These are phyloP conservation scores for Extremus antarcticus DNA, from an alignment of 495 filamentous ascomycete genomes.

Conservation along the genomic window DNA sequence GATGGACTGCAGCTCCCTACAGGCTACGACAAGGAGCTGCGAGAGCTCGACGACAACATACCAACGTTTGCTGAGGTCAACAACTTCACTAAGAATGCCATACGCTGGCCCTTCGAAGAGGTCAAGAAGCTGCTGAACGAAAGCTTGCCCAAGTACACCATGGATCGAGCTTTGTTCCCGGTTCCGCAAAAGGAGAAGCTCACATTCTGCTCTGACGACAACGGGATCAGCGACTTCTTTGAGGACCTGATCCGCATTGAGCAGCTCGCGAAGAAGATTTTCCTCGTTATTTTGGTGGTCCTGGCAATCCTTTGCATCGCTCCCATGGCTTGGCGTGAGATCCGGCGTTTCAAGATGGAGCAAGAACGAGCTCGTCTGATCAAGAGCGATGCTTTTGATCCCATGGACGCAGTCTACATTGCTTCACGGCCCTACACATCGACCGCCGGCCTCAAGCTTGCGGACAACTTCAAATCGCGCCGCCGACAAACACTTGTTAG, in stretches of 20 bases:
- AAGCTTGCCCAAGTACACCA: conserved; percentile 56
- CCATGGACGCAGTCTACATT: conserved; percentile 83
- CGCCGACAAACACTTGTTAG: conserved; percentile 61
- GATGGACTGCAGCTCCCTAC: conserved; percentile 56
- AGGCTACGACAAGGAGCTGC: conserved; percentile 50
- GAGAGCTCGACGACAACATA: conserved; percentile 60
- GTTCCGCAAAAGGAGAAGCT: conserved; percentile 70
- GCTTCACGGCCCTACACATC: conserved; percentile 67
- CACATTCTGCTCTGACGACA: conserved; percentile 78
- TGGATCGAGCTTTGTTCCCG: conserved; percentile 67
- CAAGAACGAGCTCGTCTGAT: conserved; percentile 57
- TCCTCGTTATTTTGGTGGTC: conserved; percentile 59
- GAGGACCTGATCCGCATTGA: conserved; percentile 50
- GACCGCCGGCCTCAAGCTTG: conserved; percentile 57
- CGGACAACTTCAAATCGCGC: conserved; percentile 54
- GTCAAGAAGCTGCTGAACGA: conserved; percentile 59
- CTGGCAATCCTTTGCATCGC: conserved; percentile 61
- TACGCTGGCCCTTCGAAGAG: conserved; percentile 65
- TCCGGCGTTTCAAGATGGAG: conserved; percentile 64
- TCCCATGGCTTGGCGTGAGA: conserved; percentile 69
- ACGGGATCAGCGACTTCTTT: conserved; percentile 81
- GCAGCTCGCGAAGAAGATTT: conserved; percentile 54
- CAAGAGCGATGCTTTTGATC: conserved; percentile 54
- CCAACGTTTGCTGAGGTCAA: conserved; percentile 75
- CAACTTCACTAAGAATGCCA: conserved; percentile 59